Base-by-base conservation (phyloP, 306 rosid species). In the Lathyrus sativus region DNA sequence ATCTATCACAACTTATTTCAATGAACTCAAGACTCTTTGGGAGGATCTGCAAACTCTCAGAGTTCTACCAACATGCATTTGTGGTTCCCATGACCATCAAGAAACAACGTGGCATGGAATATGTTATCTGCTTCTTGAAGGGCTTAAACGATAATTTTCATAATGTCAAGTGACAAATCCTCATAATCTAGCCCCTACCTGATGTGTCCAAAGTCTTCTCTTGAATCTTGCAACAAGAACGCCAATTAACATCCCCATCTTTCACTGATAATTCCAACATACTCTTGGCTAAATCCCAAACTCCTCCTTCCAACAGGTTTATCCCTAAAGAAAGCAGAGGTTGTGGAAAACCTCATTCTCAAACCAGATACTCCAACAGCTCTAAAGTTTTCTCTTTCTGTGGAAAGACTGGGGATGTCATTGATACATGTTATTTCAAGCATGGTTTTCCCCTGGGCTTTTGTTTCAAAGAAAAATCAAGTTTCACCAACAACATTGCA, bases 241-340 rank as follows among this genome's bases (percentile, higher is more conserved):
- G 18, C 0, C 53, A 38, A 6, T 0, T 38, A 38, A 6, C 42
- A 38, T 6, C 10, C 0, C 0, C 10, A 6, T 9, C 10, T 6
- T 2, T 38, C 2, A 1, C 42, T 6, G 10, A 38, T 38, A 9
- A 1, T 6, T 1, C 42, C 42, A 38, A 2, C 7, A 5, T 38
- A 6, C 9, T 6, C 2, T 28, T 28, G 31, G 5, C 9, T 38
- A 11, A 38, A 38, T 3, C 10, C 2, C 3, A 38, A 0, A 38
- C 0, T 2, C 2, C 1, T 3, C 0, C 11, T 10, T 9, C 1
- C 1, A 7, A 8, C 2, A 7, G 0, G 1, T 38, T 38, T 3
- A 7, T 1, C 43, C 11, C 43, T 8, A 38, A 10, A 1, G 0
- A 8, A 38, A 38, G 0, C 9, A 38, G 3, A 38, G 10, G 11